phyloP scores from a whole-genome alignment of 495 filamentous ascomycete species.

The Penicillium daleae region DNA sequence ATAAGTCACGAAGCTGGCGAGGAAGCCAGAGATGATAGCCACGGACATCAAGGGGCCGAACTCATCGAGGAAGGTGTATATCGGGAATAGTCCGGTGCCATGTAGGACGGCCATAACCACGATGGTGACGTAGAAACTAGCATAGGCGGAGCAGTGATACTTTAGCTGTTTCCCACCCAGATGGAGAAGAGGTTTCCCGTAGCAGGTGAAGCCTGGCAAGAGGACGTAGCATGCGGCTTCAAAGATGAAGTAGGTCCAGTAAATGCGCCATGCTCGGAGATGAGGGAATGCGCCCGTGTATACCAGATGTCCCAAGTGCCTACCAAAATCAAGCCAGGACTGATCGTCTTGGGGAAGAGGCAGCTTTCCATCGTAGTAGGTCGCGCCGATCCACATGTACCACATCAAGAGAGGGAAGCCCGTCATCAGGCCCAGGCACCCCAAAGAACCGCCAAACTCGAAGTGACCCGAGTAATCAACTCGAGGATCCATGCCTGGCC shows the following conservation, averaged over 20 bases:
- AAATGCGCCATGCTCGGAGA: slow-evolving; percentile 76
- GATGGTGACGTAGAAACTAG: slow-evolving; percentile 82
- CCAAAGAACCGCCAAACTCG: slow-evolving; percentile 85
- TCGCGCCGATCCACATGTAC: slow-evolving; percentile 96
- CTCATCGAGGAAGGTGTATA: slow-evolving; percentile 85
- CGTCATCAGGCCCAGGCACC: slow-evolving; percentile 76
- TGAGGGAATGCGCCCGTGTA: slow-evolving; percentile 79
- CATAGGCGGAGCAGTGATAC: slow-evolving; percentile 87
- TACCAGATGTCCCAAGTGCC: slow-evolving; percentile 65
- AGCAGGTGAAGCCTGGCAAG: slow-evolving; percentile 76
- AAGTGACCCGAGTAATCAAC: slow-evolving; percentile 60
- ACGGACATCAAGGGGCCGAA: slow-evolving; percentile 88
- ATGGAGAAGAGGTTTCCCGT: slow-evolving; percentile 82
- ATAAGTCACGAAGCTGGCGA: slow-evolving; percentile 80
- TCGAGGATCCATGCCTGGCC: slow-evolving; percentile 31
- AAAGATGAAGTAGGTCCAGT: slow-evolving; percentile 82
- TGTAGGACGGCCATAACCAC: slow-evolving; percentile 65
- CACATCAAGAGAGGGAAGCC: slow-evolving; percentile 91
- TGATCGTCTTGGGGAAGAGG: slow-evolving; percentile 66
- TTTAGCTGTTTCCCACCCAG: slow-evolving; percentile 73
- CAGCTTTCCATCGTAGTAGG: slow-evolving; percentile 80
- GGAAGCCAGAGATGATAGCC: slow-evolving; percentile 81
- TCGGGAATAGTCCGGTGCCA: slow-evolving; percentile 72
- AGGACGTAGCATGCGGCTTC: slow-evolving; percentile 76
- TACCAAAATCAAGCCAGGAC: slow-evolving; percentile 63